Conservation (phyloP, 169 alveolate genomes). For the Eimeria maxima region DNA sequence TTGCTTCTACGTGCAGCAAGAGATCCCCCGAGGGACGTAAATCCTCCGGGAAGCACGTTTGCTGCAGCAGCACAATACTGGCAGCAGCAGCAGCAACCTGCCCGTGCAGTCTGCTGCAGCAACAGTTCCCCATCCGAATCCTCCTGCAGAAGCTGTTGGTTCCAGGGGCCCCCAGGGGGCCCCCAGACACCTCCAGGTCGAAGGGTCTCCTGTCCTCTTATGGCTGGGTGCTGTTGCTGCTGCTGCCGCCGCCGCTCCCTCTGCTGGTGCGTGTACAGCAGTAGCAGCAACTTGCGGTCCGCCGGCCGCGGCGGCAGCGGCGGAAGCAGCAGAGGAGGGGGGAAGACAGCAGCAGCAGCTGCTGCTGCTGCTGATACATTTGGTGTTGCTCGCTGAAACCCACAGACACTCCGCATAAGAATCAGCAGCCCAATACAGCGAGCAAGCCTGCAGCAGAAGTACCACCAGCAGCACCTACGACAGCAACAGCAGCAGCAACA, state of each 20-base stretch:
- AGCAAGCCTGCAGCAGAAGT: background rate
- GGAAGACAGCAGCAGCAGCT: background rate
- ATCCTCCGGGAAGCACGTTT: constrained; percentile 18
- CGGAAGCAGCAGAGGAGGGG: constrained; percentile 67
- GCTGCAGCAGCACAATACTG: constrained; percentile 31
- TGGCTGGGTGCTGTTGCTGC: too few relatives aligned
- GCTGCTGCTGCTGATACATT: too few relatives aligned
- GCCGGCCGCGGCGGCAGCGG: constrained; percentile 50
- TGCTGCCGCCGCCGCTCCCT: too few relatives aligned
- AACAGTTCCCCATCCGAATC: background rate
- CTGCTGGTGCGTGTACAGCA: background rate
- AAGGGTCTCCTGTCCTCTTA: background rate
- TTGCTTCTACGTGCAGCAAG: background rate
- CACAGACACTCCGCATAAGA: background rate
- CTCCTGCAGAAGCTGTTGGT: background rate
- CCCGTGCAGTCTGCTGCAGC: background rate
- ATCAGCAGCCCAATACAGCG: background rate
- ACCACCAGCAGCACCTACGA: constrained; percentile 28
- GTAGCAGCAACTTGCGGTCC: constrained; percentile 38
- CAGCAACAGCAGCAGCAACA: too few relatives aligned
- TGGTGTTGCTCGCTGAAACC: background rate
- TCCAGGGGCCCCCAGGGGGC: background rate
- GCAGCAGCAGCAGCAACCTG: constrained; percentile 25
- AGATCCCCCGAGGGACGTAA: background rate
- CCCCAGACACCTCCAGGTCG: background rate